Conservation (phyloP, 2,329 filamentous ascomycete species). For the Colletotrichum sp. region DNA sequence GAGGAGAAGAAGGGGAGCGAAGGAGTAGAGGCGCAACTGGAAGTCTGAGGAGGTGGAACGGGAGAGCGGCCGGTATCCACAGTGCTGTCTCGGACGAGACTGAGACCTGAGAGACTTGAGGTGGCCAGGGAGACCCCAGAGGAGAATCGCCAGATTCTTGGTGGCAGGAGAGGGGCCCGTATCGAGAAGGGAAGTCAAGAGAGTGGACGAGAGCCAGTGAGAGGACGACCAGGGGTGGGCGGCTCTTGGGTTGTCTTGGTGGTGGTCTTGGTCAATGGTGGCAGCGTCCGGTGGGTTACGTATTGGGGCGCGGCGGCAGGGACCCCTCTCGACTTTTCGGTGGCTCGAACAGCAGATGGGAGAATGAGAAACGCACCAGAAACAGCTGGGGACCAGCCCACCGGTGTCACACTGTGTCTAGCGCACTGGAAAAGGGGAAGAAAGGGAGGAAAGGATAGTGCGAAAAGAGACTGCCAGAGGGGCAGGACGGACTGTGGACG, state of each 20-base stretch:
- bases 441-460: background rate
- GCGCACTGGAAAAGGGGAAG: background rate
- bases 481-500: background rate
- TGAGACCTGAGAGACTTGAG: background rate
- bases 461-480: background rate
- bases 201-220: background rate
- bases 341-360: constrained; percentile 10
- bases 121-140: constrained; percentile 14
- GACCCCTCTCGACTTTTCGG: background rate
- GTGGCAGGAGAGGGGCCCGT: background rate
- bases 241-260: background rate
- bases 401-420: background rate
- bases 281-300: background rate
- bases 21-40: background rate
- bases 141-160: constrained; percentile 12
- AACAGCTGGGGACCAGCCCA: constrained; percentile 13
- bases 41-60: constrained; percentile 5
- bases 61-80: constrained; percentile 16
- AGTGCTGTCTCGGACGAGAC: constrained; percentile 17
- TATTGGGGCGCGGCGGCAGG: background rate
- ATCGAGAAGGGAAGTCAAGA: constrained; percentile 5
- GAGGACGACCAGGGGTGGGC: background rate
- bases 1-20: background rate
- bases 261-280: background rate
- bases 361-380: constrained; percentile 22